Percentiles rank a stretch among this genome's conserved stretches.
Conservation (phyloP, 116 monocot species). For the Zostera marina region DNA sequence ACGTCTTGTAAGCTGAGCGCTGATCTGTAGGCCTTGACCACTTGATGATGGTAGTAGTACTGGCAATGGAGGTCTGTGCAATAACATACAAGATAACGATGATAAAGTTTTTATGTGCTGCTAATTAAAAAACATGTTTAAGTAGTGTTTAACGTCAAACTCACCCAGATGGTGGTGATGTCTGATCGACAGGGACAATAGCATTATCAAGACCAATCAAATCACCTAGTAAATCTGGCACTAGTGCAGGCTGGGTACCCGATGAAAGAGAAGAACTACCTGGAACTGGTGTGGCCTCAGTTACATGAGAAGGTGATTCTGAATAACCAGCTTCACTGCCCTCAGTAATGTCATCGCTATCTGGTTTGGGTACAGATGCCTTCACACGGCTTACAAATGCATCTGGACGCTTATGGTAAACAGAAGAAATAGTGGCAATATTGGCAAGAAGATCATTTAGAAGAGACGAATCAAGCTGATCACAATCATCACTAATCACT, state of each 20-base stretch:
- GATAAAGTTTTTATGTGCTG: not conserved
- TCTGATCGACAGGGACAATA: slow-evolving; percentile 58
- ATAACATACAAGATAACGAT: not conserved
- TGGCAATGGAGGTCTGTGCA: slow-evolving; percentile 62
- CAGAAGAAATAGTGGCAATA: slow-evolving; percentile 95
- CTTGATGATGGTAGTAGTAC: slow-evolving; percentile 65
- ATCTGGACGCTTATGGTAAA: slow-evolving; percentile 95
- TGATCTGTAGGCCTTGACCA: slow-evolving; percentile 92
- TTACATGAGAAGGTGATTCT: slow-evolving; percentile 58
- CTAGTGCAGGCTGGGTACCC: slow-evolving; percentile 22
- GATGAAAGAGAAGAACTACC: not conserved
- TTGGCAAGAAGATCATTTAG: slow-evolving; percentile 97
- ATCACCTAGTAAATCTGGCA: slow-evolving; percentile 92
- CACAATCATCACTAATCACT: slow-evolving; percentile 94
- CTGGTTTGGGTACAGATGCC: slow-evolving; percentile 35
- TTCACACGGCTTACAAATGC: slow-evolving; percentile 81
- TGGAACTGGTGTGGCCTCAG: slow-evolving; percentile 30
- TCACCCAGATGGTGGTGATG: slow-evolving; percentile 52
- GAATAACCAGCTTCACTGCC: slow-evolving; percentile 56
- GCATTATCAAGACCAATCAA: slow-evolving; percentile 78
- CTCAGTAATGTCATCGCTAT: slow-evolving; percentile 82
- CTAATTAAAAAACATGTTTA: not conserved
- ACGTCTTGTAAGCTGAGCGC: slow-evolving; percentile 62
- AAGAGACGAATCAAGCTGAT: slow-evolving; percentile 80
- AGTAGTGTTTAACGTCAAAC: not conserved